Evolutionary conservation across 129 eudicot species (phyloP).

Genomic region (Mikania micrantha): DNA sequence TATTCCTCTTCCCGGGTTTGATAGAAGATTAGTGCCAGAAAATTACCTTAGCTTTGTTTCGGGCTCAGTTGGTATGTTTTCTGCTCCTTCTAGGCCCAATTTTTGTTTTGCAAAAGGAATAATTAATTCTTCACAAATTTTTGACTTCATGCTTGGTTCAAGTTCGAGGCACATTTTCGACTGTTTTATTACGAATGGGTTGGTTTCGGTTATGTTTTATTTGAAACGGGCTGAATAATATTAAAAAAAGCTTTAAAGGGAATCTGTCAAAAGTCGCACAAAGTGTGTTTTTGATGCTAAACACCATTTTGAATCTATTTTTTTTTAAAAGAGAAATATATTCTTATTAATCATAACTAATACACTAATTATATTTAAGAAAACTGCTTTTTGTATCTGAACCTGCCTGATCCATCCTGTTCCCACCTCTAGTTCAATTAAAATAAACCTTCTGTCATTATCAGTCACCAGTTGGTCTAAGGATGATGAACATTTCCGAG

Average conservation of each 20-base stretch:
- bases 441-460: not conserved
- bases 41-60: constrained; percentile 81
- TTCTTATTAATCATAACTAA: not conserved
- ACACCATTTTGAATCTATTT: not conserved
- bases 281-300: not conserved
- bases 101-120: not conserved
- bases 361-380: not conserved
- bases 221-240: not conserved
- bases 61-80: constrained; percentile 69
- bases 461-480: not conserved
- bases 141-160: not conserved
- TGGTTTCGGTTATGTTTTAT: not conserved
- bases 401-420: not conserved
- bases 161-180: not conserved
- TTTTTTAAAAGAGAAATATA: not conserved
- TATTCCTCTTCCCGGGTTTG: constrained; percentile 96
- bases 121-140: not conserved
- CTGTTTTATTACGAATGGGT: not conserved
- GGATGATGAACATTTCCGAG: not conserved
- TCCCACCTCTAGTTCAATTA: not conserved
- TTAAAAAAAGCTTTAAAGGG: not conserved
- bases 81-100: not conserved
- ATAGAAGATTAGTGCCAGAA: constrained; percentile 87
- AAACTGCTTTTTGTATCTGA: not conserved
- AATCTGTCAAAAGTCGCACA: not conserved